Percentiles rank a stretch among this genome's conserved stretches.
Evolutionary conservation across 2,329 filamentous ascomycete genomes (phyloP).

Genomic region (Arthrobotrys sinensis): DNA sequence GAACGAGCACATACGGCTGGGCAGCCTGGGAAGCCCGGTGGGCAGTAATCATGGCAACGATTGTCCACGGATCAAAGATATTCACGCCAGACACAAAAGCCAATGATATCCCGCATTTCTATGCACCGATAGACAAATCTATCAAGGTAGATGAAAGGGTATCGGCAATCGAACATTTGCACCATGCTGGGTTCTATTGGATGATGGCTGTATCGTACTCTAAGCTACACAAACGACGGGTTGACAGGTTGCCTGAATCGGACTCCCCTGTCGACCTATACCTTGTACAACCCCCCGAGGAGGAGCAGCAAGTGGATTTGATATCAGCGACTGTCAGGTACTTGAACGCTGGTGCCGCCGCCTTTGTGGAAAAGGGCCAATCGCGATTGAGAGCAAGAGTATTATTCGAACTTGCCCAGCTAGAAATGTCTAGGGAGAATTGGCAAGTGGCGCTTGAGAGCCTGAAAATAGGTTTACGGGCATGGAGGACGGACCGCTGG

Average conservation of each 20-base stretch:
- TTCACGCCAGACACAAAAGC: slow-evolving; percentile 49
- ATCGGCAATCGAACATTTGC: slow-evolving; percentile 76
- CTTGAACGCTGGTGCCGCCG: slow-evolving; percentile 41
- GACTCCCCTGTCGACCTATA: slow-evolving; percentile 77
- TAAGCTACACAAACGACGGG: slow-evolving; percentile 72
- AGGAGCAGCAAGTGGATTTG: slow-evolving; percentile 61
- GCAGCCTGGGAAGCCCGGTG: slow-evolving; percentile 90
- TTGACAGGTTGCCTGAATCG: slow-evolving; percentile 74
- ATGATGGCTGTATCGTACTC: slow-evolving; percentile 75
- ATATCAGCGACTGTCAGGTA: slow-evolving; percentile 40
- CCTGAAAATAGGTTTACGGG: slow-evolving; percentile 42
- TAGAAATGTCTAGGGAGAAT: slow-evolving; percentile 55
- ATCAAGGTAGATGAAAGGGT: slow-evolving; percentile 73
- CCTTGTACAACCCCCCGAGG: slow-evolving; percentile 75
- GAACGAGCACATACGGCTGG: slow-evolving; percentile 92
- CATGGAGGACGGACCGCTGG: slow-evolving; percentile 73
- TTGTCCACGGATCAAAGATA: slow-evolving; percentile 50
- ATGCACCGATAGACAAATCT: slow-evolving; percentile 74
- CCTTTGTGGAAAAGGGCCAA: slow-evolving; percentile 54
- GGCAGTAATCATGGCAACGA: slow-evolving; percentile 65
- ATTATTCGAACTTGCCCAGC: slow-evolving; percentile 48
- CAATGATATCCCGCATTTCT: slow-evolving; percentile 68
- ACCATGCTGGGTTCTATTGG: slow-evolving; percentile 79
- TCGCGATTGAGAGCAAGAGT: slow-evolving; percentile 45
- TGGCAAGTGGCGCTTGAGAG: slow-evolving; percentile 49